Percentiles rank a stretch among this genome's conserved stretches.
phyloP scores from a whole-genome alignment of 345 rosid genomes.

The Eucalyptus tenuipes region DNA sequence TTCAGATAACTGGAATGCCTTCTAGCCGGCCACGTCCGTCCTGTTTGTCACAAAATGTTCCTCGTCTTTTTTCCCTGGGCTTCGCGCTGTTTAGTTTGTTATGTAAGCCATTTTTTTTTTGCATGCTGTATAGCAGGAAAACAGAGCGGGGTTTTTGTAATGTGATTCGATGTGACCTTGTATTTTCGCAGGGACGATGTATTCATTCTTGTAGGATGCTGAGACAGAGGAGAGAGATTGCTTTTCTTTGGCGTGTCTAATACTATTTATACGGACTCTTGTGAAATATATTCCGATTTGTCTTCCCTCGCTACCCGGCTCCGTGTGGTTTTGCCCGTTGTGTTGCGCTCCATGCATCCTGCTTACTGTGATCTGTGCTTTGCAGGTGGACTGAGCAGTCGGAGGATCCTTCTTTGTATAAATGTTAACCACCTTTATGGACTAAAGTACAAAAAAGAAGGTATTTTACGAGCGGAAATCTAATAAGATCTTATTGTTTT shows the following conservation, averaged over 20 bases:
- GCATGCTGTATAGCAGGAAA: conserved; percentile 18
- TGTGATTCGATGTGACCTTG: conserved; percentile 1
- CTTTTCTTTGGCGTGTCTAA: not conserved
- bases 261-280: not conserved
- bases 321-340: not conserved
- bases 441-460: not conserved
- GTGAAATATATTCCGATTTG: not conserved
- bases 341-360: not conserved
- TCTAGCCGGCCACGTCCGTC: conserved; percentile 18
- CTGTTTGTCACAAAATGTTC: not conserved
- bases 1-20: conserved; percentile 54
- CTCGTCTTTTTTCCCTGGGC: not conserved
- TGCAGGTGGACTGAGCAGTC: not conserved
- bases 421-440: not conserved
- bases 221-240: not conserved
- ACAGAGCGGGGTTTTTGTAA: conserved; percentile 12
- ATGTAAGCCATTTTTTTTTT: not conserved
- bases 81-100: not conserved
- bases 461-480: not conserved
- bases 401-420: not conserved
- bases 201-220: not conserved
- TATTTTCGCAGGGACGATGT: not conserved
- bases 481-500: not conserved
- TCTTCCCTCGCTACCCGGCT: not conserved
- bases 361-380: not conserved